Conservation (phyloP, 257 asterid genomes). For the Ilex aquifolium region DNA sequence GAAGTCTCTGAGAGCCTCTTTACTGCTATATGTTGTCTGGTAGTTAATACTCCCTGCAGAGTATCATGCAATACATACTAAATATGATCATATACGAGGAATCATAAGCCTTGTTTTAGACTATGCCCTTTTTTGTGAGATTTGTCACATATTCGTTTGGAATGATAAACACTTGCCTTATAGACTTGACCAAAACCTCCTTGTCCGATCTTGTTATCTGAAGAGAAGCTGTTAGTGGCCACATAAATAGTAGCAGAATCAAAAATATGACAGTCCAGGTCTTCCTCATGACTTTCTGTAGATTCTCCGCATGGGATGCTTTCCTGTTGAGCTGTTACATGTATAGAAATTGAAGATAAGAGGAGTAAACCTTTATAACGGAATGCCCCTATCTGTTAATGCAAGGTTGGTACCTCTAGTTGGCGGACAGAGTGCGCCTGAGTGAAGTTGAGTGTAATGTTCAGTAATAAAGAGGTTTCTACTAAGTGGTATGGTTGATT, state of each 20-base stretch:
- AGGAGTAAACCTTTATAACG: too few relatives aligned
- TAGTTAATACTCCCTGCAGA: constrained; percentile 22
- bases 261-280: constrained; percentile 10
- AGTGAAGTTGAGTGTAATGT: too few relatives aligned
- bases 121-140: not conserved
- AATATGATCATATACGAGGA: not conserved
- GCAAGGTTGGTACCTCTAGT: too few relatives aligned
- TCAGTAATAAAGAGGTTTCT: too few relatives aligned
- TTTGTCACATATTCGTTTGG: not conserved
- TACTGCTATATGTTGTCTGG: constrained; percentile 32
- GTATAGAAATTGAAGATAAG: not conserved
- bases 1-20: constrained; percentile 30
- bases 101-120: not conserved
- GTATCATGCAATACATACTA: not conserved
- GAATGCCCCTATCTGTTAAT: too few relatives aligned
- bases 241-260: constrained; percentile 13
- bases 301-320: not conserved
- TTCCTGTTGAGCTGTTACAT: constrained; percentile 4
- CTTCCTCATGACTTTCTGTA: constrained; percentile 7
- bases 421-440: too few relatives aligned
- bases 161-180: constrained; percentile 16
- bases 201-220: constrained; percentile 34
- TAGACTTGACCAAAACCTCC: constrained; percentile 53
- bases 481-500: too few relatives aligned
- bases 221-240: constrained; percentile 33